Evolutionary conservation across 495 filamentous ascomycete species (phyloP), one percentile per base, ranked within the genome.

Genomic region (Viridothelium virens): DNA sequence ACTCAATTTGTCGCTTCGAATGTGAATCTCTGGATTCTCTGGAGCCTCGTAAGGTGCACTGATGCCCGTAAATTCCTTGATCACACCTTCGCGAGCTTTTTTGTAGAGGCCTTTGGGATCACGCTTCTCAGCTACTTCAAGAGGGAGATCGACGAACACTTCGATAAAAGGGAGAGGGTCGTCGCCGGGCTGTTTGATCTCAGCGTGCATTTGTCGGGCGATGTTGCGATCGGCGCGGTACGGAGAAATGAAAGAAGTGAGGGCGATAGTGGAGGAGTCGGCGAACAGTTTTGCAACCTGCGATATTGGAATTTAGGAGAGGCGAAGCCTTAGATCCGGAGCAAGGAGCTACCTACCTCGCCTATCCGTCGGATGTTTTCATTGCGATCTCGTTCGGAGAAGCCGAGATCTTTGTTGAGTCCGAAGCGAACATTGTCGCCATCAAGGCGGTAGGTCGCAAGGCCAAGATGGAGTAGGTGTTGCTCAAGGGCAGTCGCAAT

Each of bases 401-500:
- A 97, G 3, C 92, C 93, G 39, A 97, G 84, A 81, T 98, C 93
- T 77, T 92, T 92, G 83, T 98, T 98, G 70, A 98, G 81, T 2
- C 94, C 95, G 82, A 97, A 97, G 66, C 94, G 93, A 73, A 98
- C 87, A 81, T 98, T 98, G 84, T 98, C 94, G 72, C 94, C 94
- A 77, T 98, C 94, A 18, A 98, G 87, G 1, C 95, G 86, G 82
- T 98, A 98, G 64, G 92, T 90, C 66, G 88, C 81, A 14, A 96
- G 77, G 16, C 87, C 87, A 18, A 87, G 81, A 73, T 94, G 91
- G 62, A 98, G 86, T 16, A 98, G 87, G 76, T 96, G 90, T 78
- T 96, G 92, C 80, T 98, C 94, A 18, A 97, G 89, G 25, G 94
- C 94, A 18, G 91, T 94, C 65, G 94, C 94, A 38, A 97, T 87